Percentiles rank a stretch among this genome's conserved stretches.
phyloP scores from a whole-genome alignment of 306 rosid species.

The Sechiopsis laciniata region DNA sequence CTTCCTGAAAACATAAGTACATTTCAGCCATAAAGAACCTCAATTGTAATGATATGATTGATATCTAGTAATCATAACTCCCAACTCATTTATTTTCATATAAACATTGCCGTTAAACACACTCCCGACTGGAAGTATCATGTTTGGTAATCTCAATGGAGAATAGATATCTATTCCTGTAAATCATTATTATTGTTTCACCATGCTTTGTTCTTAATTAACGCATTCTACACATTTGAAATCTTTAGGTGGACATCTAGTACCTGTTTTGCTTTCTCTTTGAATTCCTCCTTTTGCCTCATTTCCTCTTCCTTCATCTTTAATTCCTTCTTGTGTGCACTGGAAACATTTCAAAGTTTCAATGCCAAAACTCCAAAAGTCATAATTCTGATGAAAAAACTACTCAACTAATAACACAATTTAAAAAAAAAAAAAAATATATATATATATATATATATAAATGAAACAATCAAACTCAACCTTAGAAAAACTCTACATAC shows the following conservation, averaged over 20 bases:
- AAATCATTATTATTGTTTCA: not conserved
- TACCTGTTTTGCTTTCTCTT: constrained; percentile 70
- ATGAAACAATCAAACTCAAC: constrained; percentile 1
- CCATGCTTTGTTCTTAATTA: not conserved
- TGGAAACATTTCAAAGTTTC: constrained; percentile 25
- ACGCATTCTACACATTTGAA: not conserved
- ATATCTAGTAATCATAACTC: not conserved
- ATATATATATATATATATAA: too few relatives aligned
- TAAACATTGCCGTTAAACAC: not conserved
- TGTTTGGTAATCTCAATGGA: not conserved
- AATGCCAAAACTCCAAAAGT: not conserved
- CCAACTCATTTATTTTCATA: too few relatives aligned
- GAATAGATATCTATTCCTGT: not conserved
- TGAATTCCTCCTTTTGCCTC: constrained; percentile 67
- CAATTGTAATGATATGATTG: not conserved
- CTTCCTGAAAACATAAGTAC: constrained; percentile 38
- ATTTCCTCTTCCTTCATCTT: constrained; percentile 71
- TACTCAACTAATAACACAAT: not conserved
- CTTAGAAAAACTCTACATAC: not conserved
- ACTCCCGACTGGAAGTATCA: not conserved
- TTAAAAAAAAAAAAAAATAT: too few relatives aligned
- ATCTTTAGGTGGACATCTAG: not conserved
- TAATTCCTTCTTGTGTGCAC: constrained; percentile 67
- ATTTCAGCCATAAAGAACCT: constrained; percentile 4
- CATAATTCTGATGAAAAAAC: not conserved